phyloP scores from a whole-genome alignment of 2,329 filamentous ascomycete species.

The Penicillium sp. region DNA sequence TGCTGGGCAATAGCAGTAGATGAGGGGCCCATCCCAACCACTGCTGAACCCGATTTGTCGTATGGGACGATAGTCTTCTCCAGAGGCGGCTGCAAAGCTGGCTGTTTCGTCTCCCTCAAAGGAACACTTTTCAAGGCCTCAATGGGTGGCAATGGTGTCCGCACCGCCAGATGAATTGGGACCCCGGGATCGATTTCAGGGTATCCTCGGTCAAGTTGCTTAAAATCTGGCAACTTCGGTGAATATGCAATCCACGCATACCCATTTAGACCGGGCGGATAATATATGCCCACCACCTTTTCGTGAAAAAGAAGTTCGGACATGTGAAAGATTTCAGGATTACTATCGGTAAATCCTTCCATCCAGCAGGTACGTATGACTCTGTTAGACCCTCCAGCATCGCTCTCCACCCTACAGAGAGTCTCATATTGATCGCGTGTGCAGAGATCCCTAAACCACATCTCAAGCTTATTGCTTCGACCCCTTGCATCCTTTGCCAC shows the following conservation, averaged over 20 bases:
- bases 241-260: slow-evolving; percentile 28
- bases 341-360: slow-evolving; percentile 30
- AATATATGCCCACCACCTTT: slow-evolving; percentile 27
- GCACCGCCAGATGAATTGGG: slow-evolving; percentile 19
- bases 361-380: slow-evolving; percentile 27
- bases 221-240: slow-evolving; percentile 19
- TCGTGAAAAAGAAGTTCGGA: slow-evolving; percentile 22
- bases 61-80: background rate
- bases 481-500: background rate
- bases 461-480: slow-evolving; percentile 9
- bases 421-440: slow-evolving; percentile 22
- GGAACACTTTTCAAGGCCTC: background rate
- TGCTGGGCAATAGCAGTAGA: no score
- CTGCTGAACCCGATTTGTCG: background rate
- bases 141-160: slow-evolving; percentile 13
- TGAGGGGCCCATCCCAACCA: background rate
- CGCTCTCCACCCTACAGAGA: slow-evolving; percentile 25
- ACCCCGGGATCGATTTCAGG: slow-evolving; percentile 4
- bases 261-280: slow-evolving; percentile 7
- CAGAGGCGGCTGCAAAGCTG: background rate
- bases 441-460: slow-evolving; percentile 33
- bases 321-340: slow-evolving; percentile 21
- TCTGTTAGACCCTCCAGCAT: background rate
- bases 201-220: slow-evolving; percentile 16
- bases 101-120: background rate